These are phyloP conservation scores for Trichoderma sp. DNA, from an alignment of 2,329 filamentous ascomycete species.

Conservation along the genomic window DNA sequence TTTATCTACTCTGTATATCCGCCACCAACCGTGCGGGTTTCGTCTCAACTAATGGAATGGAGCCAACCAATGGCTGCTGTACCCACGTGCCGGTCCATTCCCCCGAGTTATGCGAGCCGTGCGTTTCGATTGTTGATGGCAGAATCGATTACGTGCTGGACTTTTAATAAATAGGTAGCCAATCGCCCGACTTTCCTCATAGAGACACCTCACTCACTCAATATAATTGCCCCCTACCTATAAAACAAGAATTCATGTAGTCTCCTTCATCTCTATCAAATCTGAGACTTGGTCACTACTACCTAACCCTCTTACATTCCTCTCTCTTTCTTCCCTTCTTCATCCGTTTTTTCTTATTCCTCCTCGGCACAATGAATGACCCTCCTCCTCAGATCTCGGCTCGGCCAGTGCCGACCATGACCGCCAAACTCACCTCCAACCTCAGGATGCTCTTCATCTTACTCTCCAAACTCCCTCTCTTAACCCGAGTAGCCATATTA, in stretches of 20 bases:
- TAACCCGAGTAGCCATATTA: constrained; percentile 61
- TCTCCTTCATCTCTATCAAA: background rate
- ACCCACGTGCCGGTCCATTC: background rate
- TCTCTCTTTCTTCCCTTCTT: no score
- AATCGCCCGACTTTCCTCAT: background rate
- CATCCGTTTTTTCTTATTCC: background rate
- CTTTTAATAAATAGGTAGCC: background rate
- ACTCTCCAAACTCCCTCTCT: constrained; percentile 60
- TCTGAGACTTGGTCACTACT: background rate
- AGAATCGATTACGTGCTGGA: background rate
- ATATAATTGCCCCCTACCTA: background rate
- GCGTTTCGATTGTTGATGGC: background rate
- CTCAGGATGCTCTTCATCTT: constrained; percentile 34
- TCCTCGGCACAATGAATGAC: background rate
- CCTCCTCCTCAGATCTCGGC: background rate
- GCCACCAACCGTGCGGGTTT: background rate
- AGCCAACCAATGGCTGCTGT: background rate
- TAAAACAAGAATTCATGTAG: background rate
- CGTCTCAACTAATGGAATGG: background rate
- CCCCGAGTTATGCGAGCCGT: background rate
- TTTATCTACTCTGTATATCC: background rate
- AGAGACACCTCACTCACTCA: background rate
- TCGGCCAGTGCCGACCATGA: background rate
- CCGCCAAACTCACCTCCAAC: background rate
- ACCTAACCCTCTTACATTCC: background rate